phyloP scores from a whole-genome alignment of 768 basidiomycete genomes.

The Lentinula guzmanii region DNA sequence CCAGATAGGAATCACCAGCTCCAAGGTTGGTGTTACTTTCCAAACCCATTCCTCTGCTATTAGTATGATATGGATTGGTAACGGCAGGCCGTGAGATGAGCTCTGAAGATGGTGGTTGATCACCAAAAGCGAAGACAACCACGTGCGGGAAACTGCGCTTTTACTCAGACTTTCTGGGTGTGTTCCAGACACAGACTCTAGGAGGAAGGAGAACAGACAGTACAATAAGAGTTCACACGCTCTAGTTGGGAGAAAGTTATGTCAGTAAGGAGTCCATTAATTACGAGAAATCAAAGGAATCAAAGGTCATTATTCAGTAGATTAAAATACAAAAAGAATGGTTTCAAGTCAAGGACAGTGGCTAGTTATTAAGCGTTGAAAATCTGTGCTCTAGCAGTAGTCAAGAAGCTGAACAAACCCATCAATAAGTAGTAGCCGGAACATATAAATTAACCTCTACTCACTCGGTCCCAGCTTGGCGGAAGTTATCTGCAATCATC shows the following conservation, averaged over 20 bases:
- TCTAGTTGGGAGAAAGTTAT: no score
- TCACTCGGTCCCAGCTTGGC: neutral
- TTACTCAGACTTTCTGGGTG: no score
- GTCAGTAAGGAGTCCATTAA: no score
- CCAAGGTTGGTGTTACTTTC: conserved; percentile 22
- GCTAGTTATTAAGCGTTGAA: neutral
- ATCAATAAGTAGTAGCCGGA: neutral
- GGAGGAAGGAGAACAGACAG: no score
- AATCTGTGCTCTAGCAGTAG: neutral
- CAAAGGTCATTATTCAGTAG: no score
- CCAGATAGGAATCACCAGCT: conserved; percentile 64
- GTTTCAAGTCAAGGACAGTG: neutral
- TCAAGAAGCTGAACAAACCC: neutral
- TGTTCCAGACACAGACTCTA: no score
- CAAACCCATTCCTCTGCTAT: neutral
- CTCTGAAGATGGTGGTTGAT: neutral
- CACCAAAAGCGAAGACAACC: neutral
- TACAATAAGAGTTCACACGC: no score
- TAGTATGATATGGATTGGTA: no score
- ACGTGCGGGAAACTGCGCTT: neutral
- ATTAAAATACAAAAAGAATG: neutral
- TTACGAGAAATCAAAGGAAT: no score
- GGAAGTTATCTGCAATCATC: conserved; percentile 1
- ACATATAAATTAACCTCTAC: neutral
- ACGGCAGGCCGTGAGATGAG: no score